Percentiles rank a stretch among this genome's conserved stretches.
Conservation (phyloP, 768 basidiomycete species). For the Tylopilus sp. region DNA sequence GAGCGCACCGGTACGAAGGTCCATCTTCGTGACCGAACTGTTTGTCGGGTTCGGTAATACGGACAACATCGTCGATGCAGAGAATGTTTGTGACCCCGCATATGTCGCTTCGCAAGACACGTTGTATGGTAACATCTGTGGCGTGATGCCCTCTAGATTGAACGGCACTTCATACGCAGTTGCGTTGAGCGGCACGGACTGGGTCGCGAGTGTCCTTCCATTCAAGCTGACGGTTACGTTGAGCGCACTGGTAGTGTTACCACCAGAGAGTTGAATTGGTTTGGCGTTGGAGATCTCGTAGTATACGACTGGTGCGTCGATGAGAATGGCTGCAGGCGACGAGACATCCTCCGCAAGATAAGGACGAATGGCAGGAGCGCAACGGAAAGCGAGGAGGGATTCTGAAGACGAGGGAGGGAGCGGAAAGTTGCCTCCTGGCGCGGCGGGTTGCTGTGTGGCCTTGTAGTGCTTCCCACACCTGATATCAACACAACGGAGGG, state of each 20-base stretch:
- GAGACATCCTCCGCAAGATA: conserved; percentile 53
- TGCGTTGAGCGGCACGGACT: conserved; percentile 48
- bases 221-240: conserved; percentile 37
- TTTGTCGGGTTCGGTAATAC: conserved; percentile 49
- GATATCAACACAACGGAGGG: not conserved
- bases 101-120: conserved; percentile 27
- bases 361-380: conserved; percentile 55
- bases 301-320: conserved; percentile 51
- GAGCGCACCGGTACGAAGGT: conserved; percentile 54
- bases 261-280: conserved; percentile 34
- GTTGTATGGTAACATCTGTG: conserved; percentile 35
- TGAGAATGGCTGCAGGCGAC: conserved; percentile 43
- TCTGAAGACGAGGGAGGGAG: conserved; percentile 34
- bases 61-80: conserved; percentile 41
- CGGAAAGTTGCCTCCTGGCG: conserved; percentile 52
- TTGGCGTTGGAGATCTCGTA: conserved; percentile 45
- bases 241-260: conserved; percentile 25
- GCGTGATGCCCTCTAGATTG: conserved; percentile 43
- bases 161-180: conserved; percentile 49
- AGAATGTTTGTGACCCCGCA: conserved; percentile 43
- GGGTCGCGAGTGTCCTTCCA: conserved; percentile 14
- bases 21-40: conserved; percentile 62
- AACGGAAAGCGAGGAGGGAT: conserved; percentile 55
- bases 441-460: conserved; percentile 37
- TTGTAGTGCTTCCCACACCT: conserved; percentile 62